Percentiles rank a stretch among this genome's conserved stretches.
Evolutionary conservation across 2,329 filamentous ascomycete species (phyloP).

Genomic region (Onygenales sp.): DNA sequence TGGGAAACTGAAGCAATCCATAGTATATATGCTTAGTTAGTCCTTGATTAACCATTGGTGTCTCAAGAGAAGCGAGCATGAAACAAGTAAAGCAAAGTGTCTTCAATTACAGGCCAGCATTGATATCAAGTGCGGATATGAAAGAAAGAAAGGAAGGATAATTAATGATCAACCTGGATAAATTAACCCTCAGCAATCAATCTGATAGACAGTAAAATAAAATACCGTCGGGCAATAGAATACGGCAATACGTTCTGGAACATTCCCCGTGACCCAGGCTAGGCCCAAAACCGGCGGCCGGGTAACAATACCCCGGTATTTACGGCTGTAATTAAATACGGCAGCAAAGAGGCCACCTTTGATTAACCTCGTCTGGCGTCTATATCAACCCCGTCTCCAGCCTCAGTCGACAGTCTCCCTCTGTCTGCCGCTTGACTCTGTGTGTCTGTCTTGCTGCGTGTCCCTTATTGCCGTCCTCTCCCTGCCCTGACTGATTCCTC

Average conservation of each 20-base stretch:
- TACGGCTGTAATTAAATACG: not conserved
- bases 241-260: not conserved
- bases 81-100: no score
- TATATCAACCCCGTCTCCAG: conserved; percentile 5
- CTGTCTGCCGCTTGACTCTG: conserved; percentile 9
- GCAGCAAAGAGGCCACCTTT: conserved; percentile 36
- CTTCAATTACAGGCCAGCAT: no score
- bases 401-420: conserved; percentile 9
- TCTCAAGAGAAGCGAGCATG: no score
- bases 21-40: no score
- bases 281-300: not conserved
- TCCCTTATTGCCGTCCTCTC: conserved; percentile 10
- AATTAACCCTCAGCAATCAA: no score
- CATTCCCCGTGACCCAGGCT: not conserved
- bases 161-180: no score
- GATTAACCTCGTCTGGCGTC: conserved; percentile 19
- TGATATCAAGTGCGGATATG: no score
- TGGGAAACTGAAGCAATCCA: no score
- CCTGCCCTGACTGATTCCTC: conserved; percentile 7
- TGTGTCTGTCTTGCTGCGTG: conserved; percentile 12
- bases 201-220: not conserved
- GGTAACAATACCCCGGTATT: not conserved
- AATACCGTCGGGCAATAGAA: not conserved
- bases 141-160: no score
- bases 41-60: no score